Percentiles rank a stretch among this genome's conserved stretches.
Conservation (phyloP, 345 rosid genomes). For the Euphorbia peplus region DNA sequence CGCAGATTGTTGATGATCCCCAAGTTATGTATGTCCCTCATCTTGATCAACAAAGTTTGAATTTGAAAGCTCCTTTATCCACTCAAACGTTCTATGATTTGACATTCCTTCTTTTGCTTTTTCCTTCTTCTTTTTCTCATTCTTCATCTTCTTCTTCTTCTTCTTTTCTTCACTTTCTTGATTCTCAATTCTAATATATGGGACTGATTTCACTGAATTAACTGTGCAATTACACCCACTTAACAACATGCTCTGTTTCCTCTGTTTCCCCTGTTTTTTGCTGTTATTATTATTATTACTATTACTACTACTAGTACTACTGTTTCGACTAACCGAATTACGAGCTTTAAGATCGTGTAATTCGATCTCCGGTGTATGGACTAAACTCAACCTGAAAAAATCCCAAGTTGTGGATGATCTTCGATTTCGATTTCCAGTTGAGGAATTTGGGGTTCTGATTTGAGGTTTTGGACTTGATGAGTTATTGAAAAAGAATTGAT, state of each 20-base stretch:
- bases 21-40: not conserved
- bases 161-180: conserved; percentile 10
- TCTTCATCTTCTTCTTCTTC: conserved; percentile 35
- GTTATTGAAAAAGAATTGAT: conserved; percentile 52
- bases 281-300: conserved; percentile 24
- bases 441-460: conserved; percentile 39
- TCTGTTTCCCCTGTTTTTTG: conserved; percentile 16
- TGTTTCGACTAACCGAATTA: conserved; percentile 24
- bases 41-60: not conserved
- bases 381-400: conserved; percentile 57
- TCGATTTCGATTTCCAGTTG: conserved; percentile 33
- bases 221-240: conserved; percentile 45
- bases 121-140: conserved; percentile 45
- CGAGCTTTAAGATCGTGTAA: conserved; percentile 46
- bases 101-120: conserved; percentile 48
- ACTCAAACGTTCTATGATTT: conserved; percentile 73
- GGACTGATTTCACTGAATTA: conserved; percentile 46
- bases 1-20: too few species aligned
- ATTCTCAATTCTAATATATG: conserved; percentile 25
- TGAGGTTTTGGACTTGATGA: conserved; percentile 79
- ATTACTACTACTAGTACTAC: conserved; percentile 48
- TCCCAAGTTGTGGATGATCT: conserved; percentile 71
- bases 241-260: conserved; percentile 10
- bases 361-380: conserved; percentile 79
- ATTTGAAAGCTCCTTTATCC: conserved; percentile 43